Evolutionary conservation across 768 basidiomycete species (phyloP).

Genomic region (Rickenella mellea): DNA sequence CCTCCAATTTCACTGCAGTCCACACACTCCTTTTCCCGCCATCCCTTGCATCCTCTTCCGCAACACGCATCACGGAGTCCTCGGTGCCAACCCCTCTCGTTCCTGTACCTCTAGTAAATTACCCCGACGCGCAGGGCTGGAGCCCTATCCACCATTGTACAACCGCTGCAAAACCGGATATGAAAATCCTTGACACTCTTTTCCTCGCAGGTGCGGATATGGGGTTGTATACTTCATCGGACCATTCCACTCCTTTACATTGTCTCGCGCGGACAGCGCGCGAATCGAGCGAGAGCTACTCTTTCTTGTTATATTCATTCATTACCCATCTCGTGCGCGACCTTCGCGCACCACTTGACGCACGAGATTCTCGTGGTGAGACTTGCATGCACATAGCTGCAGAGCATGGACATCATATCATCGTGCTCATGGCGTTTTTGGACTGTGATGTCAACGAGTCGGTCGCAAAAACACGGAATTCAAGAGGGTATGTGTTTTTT

Average conservation of each 20-base stretch:
- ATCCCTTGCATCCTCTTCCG: slow-evolving; percentile 12
- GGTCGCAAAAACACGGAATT: slow-evolving; percentile 54
- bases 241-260: slow-evolving; percentile 62
- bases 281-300: neutral
- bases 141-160: slow-evolving; percentile 65
- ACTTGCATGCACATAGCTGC: slow-evolving; percentile 78
- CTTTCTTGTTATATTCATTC: slow-evolving; percentile 42
- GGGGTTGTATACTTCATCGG: slow-evolving; percentile 51
- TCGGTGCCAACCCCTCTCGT: slow-evolving; percentile 27
- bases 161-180: slow-evolving; percentile 42
- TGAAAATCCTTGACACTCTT: slow-evolving; percentile 56
- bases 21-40: neutral
- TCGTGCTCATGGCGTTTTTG: slow-evolving; percentile 53
- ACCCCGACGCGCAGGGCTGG: slow-evolving; percentile 61
- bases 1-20: neutral
- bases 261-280: slow-evolving; percentile 40
- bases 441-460: slow-evolving; percentile 50
- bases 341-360: slow-evolving; percentile 59
- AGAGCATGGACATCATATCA: slow-evolving; percentile 58
- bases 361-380: slow-evolving; percentile 57
- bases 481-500: slow-evolving; percentile 48
- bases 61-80: slow-evolving; percentile 17
- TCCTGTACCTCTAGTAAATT: slow-evolving; percentile 54
- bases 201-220: slow-evolving; percentile 73
- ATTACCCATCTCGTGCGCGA: slow-evolving; percentile 59